phyloP scores from a whole-genome alignment of 805 yeast genomes.

The Candida awuae region DNA sequence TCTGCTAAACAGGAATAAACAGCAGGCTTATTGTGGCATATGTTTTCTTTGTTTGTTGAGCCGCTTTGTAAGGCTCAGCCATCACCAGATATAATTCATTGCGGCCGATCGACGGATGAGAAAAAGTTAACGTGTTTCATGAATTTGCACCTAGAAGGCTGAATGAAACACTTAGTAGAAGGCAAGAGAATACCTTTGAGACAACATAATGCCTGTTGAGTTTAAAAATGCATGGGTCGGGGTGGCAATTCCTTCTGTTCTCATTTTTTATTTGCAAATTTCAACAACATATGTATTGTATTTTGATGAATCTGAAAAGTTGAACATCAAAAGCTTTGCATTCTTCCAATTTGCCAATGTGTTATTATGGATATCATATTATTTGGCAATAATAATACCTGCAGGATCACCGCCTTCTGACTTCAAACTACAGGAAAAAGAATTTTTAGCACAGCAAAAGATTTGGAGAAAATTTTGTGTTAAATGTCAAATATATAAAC shows the following conservation, averaged over 20 bases:
- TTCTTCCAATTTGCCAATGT: slow-evolving; percentile 20
- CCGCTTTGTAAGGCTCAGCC: too few species aligned
- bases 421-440: slow-evolving; percentile 28
- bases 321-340: slow-evolving; percentile 31
- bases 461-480: slow-evolving; percentile 61
- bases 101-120: too few species aligned
- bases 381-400: slow-evolving; percentile 50
- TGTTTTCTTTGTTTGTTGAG: too few species aligned
- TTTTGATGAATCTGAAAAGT: slow-evolving; percentile 28
- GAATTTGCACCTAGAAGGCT: too few species aligned
- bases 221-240: slow-evolving; percentile 46
- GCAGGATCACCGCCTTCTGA: slow-evolving; percentile 64
- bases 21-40: too few species aligned
- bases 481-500: slow-evolving; percentile 67
- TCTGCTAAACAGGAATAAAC: too few species aligned
- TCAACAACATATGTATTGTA: slow-evolving; percentile 54
- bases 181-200: too few species aligned
- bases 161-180: too few species aligned
- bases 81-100: too few species aligned
- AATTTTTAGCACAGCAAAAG: slow-evolving; percentile 14
- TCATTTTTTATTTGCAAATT: slow-evolving; percentile 55
- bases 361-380: slow-evolving; percentile 69
- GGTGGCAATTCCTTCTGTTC: slow-evolving; percentile 47
- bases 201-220: slow-evolving; percentile 21
- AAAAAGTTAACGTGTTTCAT: too few species aligned